Conservation (phyloP, 2,329 filamentous ascomycete genomes). For the Pseudocercospora fijiensis region DNA sequence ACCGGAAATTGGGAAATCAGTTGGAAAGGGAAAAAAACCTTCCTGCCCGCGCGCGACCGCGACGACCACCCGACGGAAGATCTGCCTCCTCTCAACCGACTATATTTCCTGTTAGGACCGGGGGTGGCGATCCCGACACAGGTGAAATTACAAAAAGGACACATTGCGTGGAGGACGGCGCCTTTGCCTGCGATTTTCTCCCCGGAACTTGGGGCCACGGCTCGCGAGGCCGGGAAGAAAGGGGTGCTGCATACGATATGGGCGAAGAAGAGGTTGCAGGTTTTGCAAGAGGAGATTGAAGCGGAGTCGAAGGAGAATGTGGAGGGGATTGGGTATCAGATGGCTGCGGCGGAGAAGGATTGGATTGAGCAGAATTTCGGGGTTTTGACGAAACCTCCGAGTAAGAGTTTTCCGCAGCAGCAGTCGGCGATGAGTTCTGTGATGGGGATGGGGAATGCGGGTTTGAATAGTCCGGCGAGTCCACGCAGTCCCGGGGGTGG, state of each 20-base stretch:
- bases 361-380: conserved; percentile 86
- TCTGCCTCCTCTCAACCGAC: conserved; percentile 59
- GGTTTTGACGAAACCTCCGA: conserved; percentile 49
- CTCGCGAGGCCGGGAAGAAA: conserved; percentile 66
- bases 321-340: conserved; percentile 79
- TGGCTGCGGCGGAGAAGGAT: conserved; percentile 77
- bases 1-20: conserved; percentile 70
- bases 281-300: conserved; percentile 74
- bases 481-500: conserved; percentile 64
- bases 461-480: conserved; percentile 55
- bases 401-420: conserved; percentile 41
- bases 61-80: no score
- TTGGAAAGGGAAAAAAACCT: conserved; percentile 78
- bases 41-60: no score
- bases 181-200: conserved; percentile 86
- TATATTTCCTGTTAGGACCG: conserved; percentile 80
- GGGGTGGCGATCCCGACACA: conserved; percentile 68
- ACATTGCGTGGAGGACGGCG: conserved; percentile 63
- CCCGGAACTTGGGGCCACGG: conserved; percentile 67
- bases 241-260: conserved; percentile 87
- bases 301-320: conserved; percentile 69
- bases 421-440: conserved; percentile 34
- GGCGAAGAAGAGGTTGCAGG: conserved; percentile 77
- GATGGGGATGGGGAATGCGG: conserved; percentile 24
- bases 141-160: conserved; percentile 59